phyloP scores from a whole-genome alignment of 225 moss, liverwort and hornwort species.

The Polytrichum formosum region DNA sequence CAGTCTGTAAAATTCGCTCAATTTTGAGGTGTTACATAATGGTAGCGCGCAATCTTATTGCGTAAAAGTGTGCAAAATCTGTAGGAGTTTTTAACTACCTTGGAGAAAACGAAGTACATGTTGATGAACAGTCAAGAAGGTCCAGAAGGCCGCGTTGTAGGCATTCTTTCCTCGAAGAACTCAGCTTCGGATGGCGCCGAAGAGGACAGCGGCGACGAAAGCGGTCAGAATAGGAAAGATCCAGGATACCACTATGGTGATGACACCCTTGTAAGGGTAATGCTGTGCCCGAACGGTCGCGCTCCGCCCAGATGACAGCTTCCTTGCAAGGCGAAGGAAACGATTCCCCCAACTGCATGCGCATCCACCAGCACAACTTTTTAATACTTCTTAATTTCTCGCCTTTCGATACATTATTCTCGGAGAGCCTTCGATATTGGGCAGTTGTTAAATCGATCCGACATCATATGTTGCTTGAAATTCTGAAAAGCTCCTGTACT shows the following conservation, averaged over 20 bases:
- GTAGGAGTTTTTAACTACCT: slow-evolving; percentile 3
- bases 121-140: slow-evolving; percentile 29
- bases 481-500: too few species aligned
- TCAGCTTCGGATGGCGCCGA: slow-evolving; percentile 8
- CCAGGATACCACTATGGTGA: slow-evolving; percentile 28
- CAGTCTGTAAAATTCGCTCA: too few species aligned
- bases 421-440: too few species aligned
- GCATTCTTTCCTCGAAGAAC: slow-evolving; percentile 30
- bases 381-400: too few species aligned
- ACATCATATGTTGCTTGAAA: too few species aligned
- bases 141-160: slow-evolving; percentile 25
- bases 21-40: too few species aligned
- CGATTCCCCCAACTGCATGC: slow-evolving; percentile 18
- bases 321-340: slow-evolving; percentile 7
- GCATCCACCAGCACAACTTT: not conserved
- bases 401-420: too few species aligned
- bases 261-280: slow-evolving; percentile 38
- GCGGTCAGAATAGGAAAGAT: slow-evolving; percentile 18
- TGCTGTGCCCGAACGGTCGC: not conserved
- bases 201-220: slow-evolving; percentile 20
- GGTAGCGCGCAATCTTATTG: too few species aligned
- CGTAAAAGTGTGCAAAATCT: too few species aligned
- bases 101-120: slow-evolving; percentile 35
- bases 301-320: slow-evolving; percentile 12
- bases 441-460: too few species aligned